These are phyloP conservation scores for Mycena floridula DNA, from an alignment of 768 basidiomycete species.

Conservation along the genomic window DNA sequence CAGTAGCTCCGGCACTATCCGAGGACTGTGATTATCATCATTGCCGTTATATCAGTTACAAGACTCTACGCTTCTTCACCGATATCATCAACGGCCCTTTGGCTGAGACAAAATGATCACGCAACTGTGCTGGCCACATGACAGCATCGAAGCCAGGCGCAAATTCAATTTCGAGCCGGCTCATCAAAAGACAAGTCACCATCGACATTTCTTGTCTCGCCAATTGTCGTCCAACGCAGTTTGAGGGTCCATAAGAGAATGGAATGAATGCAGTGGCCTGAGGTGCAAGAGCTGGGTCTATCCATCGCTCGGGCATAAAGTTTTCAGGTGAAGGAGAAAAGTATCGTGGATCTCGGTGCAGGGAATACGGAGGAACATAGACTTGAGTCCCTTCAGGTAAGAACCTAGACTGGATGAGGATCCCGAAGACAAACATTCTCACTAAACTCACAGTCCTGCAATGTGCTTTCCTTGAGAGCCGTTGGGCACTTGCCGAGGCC, in stretches of 20 bases:
- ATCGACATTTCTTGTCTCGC: not conserved
- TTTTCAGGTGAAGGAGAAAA: slow-evolving; percentile 22
- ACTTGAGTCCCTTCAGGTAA: slow-evolving; percentile 35
- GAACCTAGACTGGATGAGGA: slow-evolving; percentile 18
- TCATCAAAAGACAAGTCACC: not conserved
- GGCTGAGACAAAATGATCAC: not conserved
- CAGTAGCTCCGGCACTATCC: too few relatives aligned
- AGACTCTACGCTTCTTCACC: too few relatives aligned
- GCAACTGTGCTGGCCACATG: not conserved
- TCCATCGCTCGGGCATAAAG: not conserved
- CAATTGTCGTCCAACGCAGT: not conserved
- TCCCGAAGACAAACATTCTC: not conserved
- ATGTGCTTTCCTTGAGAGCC: slow-evolving; percentile 23
- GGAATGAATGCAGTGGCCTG: not conserved
- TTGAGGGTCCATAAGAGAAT: not conserved
- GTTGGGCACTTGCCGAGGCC: slow-evolving; percentile 24
- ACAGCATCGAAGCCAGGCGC: not conserved
- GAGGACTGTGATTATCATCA: too few relatives aligned
- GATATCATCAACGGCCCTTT: not conserved
- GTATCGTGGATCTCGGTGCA: slow-evolving; percentile 32
- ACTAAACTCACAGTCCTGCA: slow-evolving; percentile 16
- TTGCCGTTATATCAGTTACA: too few relatives aligned
- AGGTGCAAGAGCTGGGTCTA: not conserved
- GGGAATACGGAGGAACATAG: slow-evolving; percentile 27
- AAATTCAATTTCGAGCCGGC: not conserved